Evolutionary conservation across 2,329 filamentous ascomycete genomes (phyloP), one percentile per base, ranked within the genome.

Genomic region (Diaporthe vaccinii): DNA sequence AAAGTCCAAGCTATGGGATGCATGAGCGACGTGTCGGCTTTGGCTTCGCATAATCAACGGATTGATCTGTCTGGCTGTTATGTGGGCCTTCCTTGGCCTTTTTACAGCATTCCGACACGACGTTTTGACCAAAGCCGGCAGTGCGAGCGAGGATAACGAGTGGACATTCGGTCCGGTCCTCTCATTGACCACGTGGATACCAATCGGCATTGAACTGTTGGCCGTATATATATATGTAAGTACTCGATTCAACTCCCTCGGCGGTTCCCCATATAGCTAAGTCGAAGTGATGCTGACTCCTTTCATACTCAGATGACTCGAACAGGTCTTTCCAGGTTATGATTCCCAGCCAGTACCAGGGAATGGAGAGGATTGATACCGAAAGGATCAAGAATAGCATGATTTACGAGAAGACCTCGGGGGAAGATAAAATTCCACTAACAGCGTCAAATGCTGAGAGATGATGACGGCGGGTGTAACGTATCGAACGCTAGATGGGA

Each of bases 221-320:
- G 55, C 55, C 55, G 55, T 57, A 17, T 57, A 57, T 57, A 57
- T 57, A 57, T 57, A 57, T 57, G 55, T 57, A 20, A 31, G 55
- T 57, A 5, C 28, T 17, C 22, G 28, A 14, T 22, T 57, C 28
- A 2, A 34, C 15, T 57, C 6, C 8, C 28, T 20, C 12, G 12
- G 8, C 0, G 46, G 36, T 39, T n/a, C 8, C 4, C 9, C 46
- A 49, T 22, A 22, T 53, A 14, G 14, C 0, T 31, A 28, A 3
- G 17, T 31, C 12, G 5, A 12, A n/a, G 8, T 25, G 14, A 28
- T 8, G 25, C 51, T 28, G 25, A 55, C 12, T 28, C 12, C 20
- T 57, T 34, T 31, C 28, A 57, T 31, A 14, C 12, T 7, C 1
- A 57, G 31, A 34, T 22, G 55, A 22, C 25, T 34, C 55, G 17